phyloP scores from a whole-genome alignment of 2,329 filamentous ascomycete species.

The Sclerotinia borealis region DNA sequence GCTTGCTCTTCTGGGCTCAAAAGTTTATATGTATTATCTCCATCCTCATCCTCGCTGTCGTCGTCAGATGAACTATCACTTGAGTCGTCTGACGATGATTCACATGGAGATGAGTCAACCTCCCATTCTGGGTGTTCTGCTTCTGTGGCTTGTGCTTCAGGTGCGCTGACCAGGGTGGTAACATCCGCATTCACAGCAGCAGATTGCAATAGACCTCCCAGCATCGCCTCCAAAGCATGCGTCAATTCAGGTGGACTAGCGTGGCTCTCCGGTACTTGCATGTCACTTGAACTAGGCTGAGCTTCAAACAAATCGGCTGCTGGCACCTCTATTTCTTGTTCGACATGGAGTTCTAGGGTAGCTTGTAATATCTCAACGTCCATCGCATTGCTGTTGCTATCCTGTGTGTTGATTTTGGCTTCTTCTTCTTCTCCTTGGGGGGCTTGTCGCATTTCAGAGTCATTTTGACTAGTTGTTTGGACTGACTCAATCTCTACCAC shows the following conservation, averaged over 20 bases:
- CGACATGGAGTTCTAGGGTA: background rate
- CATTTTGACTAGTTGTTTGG: background rate
- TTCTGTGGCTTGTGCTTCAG: conserved; percentile 12
- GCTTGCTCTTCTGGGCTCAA: conserved; percentile 78
- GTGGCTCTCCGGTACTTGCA: background rate
- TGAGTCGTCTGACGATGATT: conserved; percentile 56
- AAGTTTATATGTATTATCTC: conserved; percentile 59
- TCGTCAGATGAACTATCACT: conserved; percentile 48
- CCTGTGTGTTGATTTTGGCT: background rate
- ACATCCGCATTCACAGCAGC: background rate
- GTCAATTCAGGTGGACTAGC: conserved; percentile 22
- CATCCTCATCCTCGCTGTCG: conserved; percentile 48
- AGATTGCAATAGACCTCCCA: conserved; percentile 24
- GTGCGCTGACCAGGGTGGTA: background rate
- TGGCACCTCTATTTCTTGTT: background rate
- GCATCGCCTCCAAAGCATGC: conserved; percentile 27
- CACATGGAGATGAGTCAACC: conserved; percentile 68
- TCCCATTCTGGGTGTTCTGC: conserved; percentile 72
- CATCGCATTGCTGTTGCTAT: background rate
- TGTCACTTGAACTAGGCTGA: background rate
- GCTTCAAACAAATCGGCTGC: background rate
- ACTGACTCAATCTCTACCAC: background rate
- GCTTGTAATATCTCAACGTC: background rate
- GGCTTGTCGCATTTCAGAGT: background rate
- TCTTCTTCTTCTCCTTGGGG: background rate